These are phyloP conservation scores for Achaetomiella virescens DNA, from an alignment of 495 filamentous ascomycete species.

Conservation along the genomic window DNA sequence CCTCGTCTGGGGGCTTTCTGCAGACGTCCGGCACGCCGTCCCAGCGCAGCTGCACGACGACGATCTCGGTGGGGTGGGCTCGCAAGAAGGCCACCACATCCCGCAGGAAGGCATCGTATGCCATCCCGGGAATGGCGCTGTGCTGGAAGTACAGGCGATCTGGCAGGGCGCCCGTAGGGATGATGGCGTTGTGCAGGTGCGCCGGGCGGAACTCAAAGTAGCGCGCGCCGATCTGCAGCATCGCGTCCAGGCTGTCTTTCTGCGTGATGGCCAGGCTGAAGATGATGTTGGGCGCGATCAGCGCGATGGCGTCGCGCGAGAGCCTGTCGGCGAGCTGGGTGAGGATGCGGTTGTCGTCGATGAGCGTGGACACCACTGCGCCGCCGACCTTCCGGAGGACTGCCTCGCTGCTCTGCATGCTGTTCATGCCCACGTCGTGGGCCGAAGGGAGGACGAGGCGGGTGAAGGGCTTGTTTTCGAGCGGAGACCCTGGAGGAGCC, in stretches of 20 bases:
- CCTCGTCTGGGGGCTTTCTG: conserved; percentile 36
- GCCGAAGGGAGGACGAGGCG: conserved; percentile 42
- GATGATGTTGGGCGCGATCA: conserved; percentile 47
- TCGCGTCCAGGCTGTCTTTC: conserved; percentile 42
- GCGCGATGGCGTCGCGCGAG: conserved; percentile 30
- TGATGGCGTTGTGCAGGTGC: conserved; percentile 37
- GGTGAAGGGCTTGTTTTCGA: conserved; percentile 38
- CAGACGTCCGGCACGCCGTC: conserved; percentile 48
- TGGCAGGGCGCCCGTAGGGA: conserved; percentile 29
- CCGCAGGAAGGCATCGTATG: conserved; percentile 43
- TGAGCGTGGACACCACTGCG: conserved; percentile 35
- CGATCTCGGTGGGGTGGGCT: conserved; percentile 41
- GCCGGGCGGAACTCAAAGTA: conserved; percentile 55
- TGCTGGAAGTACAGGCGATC: conserved; percentile 51
- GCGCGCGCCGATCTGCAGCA: conserved; percentile 45
- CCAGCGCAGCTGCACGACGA: conserved; percentile 49
- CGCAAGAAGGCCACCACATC: conserved; percentile 41
- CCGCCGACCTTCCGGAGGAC: conserved; percentile 35
- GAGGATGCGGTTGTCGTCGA: conserved; percentile 26
- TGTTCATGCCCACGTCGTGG: conserved; percentile 53
- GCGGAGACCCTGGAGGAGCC: conserved; percentile 35
- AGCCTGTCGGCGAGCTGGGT: conserved; percentile 28
- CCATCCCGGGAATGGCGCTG: conserved; percentile 48
- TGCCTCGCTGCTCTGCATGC: conserved; percentile 37
- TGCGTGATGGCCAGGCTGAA: conserved; percentile 48